Base-by-base conservation (phyloP, 2,329 filamentous ascomycete species). In the Lasiodiplodia hormozganensis region DNA sequence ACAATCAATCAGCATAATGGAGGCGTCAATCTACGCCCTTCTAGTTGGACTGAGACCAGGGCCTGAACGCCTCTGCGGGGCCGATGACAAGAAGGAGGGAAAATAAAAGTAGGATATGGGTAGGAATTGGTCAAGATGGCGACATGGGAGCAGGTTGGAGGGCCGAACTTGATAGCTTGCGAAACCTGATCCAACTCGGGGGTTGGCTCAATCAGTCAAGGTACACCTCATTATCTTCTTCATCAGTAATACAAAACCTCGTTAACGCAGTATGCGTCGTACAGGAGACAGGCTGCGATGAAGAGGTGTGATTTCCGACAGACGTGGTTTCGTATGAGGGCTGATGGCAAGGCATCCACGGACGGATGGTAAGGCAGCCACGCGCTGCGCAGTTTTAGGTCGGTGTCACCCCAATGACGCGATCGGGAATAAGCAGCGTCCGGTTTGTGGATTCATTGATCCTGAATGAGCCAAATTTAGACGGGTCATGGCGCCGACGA, bases 101-200 rank as follows among this genome's bases (percentile, higher is more conserved):
- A 11, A 18, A n/a, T 8, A 34, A n/a, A 49, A 23, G 28, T 25
- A 38, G 60, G 43, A 64, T 25, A 25, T 25, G 21, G 12, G 16
- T 7, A 1, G n/a, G 60, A 12, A 25, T 40, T 18, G 43, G 43
- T 34, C 43, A 18, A 51, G 10, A 43, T 18, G 56, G 38, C 38
- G 23, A 31, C 10, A 28, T 34, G 38, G 43, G 43, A 62, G 36
- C 11, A 10, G 40, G 25, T 14, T 64, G 60, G 60, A 52, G 25
- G 60, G 60, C 60, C 60, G 36, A 7, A 25, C 14, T 49, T 52
- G 52, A 40, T 64, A 64, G 60, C 47, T 36, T 52, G 60, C 60
- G 40, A 25, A 52, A 6, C 18, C 47, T 64, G 47, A 62, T 5
- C 36, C 43, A 36, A 28, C 12, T 51, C n/a, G 51, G 43, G 43